These are phyloP conservation scores for Solanum pimpinellifolium DNA, from an alignment of 257 asterid species.

Conservation along the genomic window DNA sequence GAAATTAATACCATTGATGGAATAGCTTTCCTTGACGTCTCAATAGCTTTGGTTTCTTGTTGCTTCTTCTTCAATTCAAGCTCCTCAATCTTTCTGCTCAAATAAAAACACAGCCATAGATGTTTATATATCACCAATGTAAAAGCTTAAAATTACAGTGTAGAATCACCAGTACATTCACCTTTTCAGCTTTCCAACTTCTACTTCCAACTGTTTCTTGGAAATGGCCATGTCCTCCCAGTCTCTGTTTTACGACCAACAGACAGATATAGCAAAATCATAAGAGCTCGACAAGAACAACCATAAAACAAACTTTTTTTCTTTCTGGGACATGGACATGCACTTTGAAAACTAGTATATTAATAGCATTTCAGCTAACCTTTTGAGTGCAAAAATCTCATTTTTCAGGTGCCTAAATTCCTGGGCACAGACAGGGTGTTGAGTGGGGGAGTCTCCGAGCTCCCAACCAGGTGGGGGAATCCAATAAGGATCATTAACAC, in stretches of 20 bases:
- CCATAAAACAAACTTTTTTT: background rate
- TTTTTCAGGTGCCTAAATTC: constrained; percentile 56
- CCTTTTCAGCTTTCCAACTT: constrained; percentile 58
- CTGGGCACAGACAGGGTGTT: constrained; percentile 71
- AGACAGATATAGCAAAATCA: background rate
- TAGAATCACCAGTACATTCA: background rate
- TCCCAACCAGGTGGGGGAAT: constrained; percentile 96
- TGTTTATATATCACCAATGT: background rate
- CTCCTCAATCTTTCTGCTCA: constrained; percentile 48
- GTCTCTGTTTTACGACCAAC: constrained; percentile 26
- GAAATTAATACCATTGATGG: background rate
- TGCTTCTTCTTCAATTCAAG: constrained; percentile 19
- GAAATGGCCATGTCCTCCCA: constrained; percentile 32
- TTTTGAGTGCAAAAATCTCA: constrained; percentile 40
- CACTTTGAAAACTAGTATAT: background rate
- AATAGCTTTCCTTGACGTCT: constrained; percentile 2
- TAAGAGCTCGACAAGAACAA: background rate
- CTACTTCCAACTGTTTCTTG: constrained; percentile 49
- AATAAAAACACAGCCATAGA: background rate
- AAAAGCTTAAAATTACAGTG: background rate
- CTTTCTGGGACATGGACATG: background rate
- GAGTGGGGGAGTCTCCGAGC: constrained; percentile 85
- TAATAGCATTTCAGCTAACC: constrained; percentile 19
- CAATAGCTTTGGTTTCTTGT: constrained; percentile 28
- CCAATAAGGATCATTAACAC: constrained; percentile 85